Evolutionary conservation across 2,329 filamentous ascomycete genomes (phyloP).

Genomic region (Beauveria bassiana): DNA sequence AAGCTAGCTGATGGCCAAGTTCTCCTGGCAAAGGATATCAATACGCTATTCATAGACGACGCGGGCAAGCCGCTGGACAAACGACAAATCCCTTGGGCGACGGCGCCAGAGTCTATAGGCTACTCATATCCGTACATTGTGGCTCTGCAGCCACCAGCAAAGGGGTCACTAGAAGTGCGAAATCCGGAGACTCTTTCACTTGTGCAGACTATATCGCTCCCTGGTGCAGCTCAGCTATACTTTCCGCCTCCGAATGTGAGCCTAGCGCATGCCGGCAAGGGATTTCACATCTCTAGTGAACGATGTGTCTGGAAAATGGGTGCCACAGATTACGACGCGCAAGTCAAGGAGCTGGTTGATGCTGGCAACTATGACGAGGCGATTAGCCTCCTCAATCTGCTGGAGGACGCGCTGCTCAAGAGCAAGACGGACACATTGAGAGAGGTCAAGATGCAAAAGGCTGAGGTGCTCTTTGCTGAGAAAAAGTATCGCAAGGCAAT

Average conservation of each 20-base stretch:
- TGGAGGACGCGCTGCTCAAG: constrained; percentile 83
- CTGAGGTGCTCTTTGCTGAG: constrained; percentile 72
- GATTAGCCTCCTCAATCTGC: constrained; percentile 77
- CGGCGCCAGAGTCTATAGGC: constrained; percentile 81
- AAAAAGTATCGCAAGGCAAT: constrained; percentile 79
- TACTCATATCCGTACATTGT: constrained; percentile 97
- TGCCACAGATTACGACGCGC: constrained; percentile 81
- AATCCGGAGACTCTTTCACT: constrained; percentile 90
- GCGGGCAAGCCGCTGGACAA: constrained; percentile 75
- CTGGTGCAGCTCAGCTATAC: constrained; percentile 76
- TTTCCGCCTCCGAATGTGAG: constrained; percentile 90
- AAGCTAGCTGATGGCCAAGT: constrained; percentile 77
- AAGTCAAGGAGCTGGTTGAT: constrained; percentile 74
- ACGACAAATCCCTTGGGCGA: constrained; percentile 84
- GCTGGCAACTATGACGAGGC: constrained; percentile 78
- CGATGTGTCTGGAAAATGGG: constrained; percentile 94
- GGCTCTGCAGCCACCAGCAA: constrained; percentile 73
- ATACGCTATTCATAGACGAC: constrained; percentile 83
- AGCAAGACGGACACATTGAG: constrained; percentile 75
- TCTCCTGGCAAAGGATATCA: constrained; percentile 94
- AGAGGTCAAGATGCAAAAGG: constrained; percentile 87
- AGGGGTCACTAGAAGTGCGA: constrained; percentile 79
- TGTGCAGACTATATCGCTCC: constrained; percentile 75
- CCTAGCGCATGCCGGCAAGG: constrained; percentile 91
- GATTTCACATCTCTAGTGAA: constrained; percentile 88